Conservation (phyloP, 169 alveolate species). For the Perkinsus chesapeaki region DNA sequence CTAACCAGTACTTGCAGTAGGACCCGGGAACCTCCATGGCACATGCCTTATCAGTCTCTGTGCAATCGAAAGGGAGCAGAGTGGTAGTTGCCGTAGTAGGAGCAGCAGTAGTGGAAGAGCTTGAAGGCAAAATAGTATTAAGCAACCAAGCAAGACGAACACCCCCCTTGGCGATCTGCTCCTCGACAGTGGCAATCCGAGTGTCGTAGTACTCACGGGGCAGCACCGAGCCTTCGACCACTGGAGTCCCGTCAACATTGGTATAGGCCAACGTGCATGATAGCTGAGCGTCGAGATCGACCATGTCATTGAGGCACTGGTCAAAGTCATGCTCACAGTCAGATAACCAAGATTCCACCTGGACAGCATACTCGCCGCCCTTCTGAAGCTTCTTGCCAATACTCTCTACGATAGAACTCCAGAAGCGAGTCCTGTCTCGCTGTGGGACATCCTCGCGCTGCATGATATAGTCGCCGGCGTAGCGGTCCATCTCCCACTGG, state of each 20-base stretch:
- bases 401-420: neutral
- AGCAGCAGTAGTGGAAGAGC: neutral
- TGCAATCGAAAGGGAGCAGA: neutral
- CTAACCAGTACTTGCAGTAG: neutral
- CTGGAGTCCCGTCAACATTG: neutral
- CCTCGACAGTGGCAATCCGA: neutral
- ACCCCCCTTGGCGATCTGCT: neutral
- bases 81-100: neutral
- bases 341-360: neutral
- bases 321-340: neutral
- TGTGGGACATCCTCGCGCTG: neutral
- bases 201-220: neutral
- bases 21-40: neutral
- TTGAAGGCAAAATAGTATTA: neutral
- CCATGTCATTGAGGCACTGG: neutral
- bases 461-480: neutral
- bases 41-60: neutral
- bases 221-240: neutral
- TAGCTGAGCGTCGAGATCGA: neutral
- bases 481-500: neutral
- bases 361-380: neutral
- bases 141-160: neutral
- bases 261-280: neutral
- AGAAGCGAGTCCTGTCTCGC: neutral
- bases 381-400: neutral